Base-by-base conservation (phyloP, 116 monocot species). In the Thalassia testudinum region DNA sequence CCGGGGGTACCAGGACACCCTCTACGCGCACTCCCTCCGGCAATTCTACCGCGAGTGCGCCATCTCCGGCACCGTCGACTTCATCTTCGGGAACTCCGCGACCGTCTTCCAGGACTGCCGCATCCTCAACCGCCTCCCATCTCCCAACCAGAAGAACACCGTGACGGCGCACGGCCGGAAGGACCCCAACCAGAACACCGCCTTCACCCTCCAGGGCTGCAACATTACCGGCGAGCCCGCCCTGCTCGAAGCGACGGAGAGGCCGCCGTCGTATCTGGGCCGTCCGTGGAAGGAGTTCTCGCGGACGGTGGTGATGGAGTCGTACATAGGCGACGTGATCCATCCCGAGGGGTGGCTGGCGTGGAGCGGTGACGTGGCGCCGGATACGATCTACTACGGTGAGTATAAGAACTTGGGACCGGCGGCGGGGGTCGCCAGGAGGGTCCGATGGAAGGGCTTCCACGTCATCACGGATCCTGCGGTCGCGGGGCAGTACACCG, bases 1-100 rank as follows among this genome's bases (percentile, higher is more conserved):
- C n/a, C n/a, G n/a, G 13, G 85, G 74, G 5, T 78, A 81, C 73
- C 91, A 91, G 54, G 91, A 91, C 73, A 85, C 91, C 1, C n/a
- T n/a, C n/a, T n/a, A n/a, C n/a, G n/a, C n/a, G n/a, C n/a, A n/a
- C n/a, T n/a, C n/a, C n/a, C n/a, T n/a, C n/a, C n/a, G n/a, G n/a
- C n/a, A n/a, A n/a, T n/a, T n/a, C n/a, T n/a, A n/a, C n/a, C n/a
- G n/a, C n/a, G n/a, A n/a, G n/a, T n/a, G n/a, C n/a, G n/a, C n/a
- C n/a, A n/a, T n/a, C n/a, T n/a, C n/a, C n/a, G n/a, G n/a, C n/a
- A n/a, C n/a, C n/a, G n/a, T n/a, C n/a, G n/a, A n/a, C n/a, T n/a
- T n/a, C n/a, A n/a, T 88, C 53, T 88, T 88, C 59, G 88, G 88
- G 69, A 64, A 83, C 56, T 73, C 88, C 0, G 79, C 83, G 18